phyloP scores from a whole-genome alignment of 1,284 basidiomycete species.

The Amylostereum areolatum region DNA sequence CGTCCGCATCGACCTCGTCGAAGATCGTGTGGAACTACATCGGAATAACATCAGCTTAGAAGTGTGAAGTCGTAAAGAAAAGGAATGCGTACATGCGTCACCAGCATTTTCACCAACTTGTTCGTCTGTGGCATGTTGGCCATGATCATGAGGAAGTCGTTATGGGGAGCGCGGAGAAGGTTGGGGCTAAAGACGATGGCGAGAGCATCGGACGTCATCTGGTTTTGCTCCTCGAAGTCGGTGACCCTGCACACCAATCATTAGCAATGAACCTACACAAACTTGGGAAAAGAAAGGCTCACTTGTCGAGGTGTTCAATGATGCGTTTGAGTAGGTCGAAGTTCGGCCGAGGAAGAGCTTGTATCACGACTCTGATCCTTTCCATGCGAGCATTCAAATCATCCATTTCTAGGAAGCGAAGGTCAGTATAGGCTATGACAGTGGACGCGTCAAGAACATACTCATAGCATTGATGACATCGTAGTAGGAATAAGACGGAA shows the following conservation, averaged over 20 bases:
- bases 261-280: constrained; percentile 7
- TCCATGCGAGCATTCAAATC: constrained; percentile 62
- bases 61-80: background rate
- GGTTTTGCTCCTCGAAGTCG: constrained; percentile 79
- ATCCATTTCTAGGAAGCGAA: constrained; percentile 44
- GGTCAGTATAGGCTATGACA: background rate
- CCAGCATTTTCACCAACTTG: constrained; percentile 70
- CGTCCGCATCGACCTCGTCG: constrained; percentile 35
- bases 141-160: constrained; percentile 69
- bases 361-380: constrained; percentile 60
- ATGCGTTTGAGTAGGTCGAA: constrained; percentile 73
- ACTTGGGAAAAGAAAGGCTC: constrained; percentile 17
- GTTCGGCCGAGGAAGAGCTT: constrained; percentile 59
- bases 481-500: constrained; percentile 64
- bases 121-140: constrained; percentile 74
- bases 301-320: constrained; percentile 79
- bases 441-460: constrained; percentile 28
- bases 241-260: constrained; percentile 49
- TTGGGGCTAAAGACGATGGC: constrained; percentile 83
- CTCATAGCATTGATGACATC: constrained; percentile 66
- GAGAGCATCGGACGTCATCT: constrained; percentile 79
- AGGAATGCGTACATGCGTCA: constrained; percentile 57
- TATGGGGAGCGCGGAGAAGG: constrained; percentile 61
- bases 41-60: background rate
- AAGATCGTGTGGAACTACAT: constrained; percentile 44